phyloP scores from a whole-genome alignment of 192 early-diverging fungal genomes.

The Paraglomus occultum region DNA sequence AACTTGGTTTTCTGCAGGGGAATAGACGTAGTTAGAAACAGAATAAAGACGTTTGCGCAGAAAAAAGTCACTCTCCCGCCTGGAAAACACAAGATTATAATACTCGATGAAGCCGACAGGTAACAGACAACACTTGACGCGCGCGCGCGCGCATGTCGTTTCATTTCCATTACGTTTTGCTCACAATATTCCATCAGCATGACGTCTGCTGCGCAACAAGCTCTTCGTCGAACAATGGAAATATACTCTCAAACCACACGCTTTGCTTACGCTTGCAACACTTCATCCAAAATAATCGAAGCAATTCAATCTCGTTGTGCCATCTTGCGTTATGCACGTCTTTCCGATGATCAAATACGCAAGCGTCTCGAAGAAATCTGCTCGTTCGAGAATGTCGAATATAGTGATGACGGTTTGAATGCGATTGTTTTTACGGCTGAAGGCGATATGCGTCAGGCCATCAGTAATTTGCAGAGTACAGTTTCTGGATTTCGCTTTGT shows the following conservation, averaged over 20 bases:
- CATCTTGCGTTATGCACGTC: conserved; percentile 79
- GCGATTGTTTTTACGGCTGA: conserved; percentile 95
- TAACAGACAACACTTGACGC: conserved; percentile 18
- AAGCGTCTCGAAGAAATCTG: conserved; percentile 83
- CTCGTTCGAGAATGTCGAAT: conserved; percentile 74
- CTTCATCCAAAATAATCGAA: conserved; percentile 96
- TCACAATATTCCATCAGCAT: conserved; percentile 62
- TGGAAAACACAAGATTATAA: conserved; percentile 84
- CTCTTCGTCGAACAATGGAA: conserved; percentile 97
- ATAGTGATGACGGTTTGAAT: conserved; percentile 84
- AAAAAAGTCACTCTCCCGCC: conserved; percentile 94
- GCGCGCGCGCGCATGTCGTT: no score
- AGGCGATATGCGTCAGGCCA: conserved; percentile 98
- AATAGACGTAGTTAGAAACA: conserved; percentile 94
- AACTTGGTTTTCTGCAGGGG: conserved; percentile 55
- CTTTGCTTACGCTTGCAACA: conserved; percentile 96
- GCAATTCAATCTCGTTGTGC: conserved; percentile 96
- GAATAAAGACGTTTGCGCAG: conserved; percentile 98
- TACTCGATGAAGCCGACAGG: conserved; percentile 97
- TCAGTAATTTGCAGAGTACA: conserved; percentile 95
- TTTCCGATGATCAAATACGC: conserved; percentile 78
- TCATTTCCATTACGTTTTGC: no score
- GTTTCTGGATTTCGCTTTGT: conserved; percentile 84
- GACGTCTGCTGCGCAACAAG: conserved; percentile 96
- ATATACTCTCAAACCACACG: conserved; percentile 94